phyloP scores from a whole-genome alignment of 805 yeast species.

The Saturnispora sanitii region DNA sequence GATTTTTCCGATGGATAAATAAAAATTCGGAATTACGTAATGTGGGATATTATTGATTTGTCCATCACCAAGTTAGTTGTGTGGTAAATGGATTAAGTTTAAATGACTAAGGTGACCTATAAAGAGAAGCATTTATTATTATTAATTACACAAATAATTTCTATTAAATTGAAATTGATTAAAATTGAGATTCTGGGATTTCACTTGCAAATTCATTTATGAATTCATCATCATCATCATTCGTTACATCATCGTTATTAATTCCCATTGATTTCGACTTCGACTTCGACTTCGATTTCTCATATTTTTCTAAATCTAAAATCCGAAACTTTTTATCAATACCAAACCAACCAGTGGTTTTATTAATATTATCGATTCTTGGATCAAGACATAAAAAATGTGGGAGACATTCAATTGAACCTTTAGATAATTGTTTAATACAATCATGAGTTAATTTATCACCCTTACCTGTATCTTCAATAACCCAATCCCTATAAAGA shows the following conservation, averaged over 20 bases:
- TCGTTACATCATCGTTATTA: too few relatives aligned
- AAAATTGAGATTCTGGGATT: conserved; percentile 36
- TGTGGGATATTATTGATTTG: too few relatives aligned
- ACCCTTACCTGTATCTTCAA: conserved; percentile 11
- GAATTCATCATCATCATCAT: neutral
- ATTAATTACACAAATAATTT: too few relatives aligned
- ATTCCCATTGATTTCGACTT: too few relatives aligned
- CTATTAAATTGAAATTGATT: too few relatives aligned
- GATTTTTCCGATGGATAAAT: too few relatives aligned
- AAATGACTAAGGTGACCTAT: too few relatives aligned
- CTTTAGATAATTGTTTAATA: conserved; percentile 15
- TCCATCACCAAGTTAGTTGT: too few relatives aligned
- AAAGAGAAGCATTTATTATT: too few relatives aligned
- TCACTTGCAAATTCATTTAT: neutral
- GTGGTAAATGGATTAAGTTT: too few relatives aligned
- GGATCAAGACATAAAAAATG: conserved; percentile 19
- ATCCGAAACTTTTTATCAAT: conserved; percentile 11
- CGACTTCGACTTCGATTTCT: neutral
- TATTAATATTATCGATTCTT: conserved; percentile 9
- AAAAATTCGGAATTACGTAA: too few relatives aligned
- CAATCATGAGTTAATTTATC: conserved; percentile 10
- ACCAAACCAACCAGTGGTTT: conserved; percentile 9
- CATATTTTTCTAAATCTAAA: conserved; percentile 11
- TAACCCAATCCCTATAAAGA: conserved; percentile 25
- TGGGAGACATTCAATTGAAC: conserved; percentile 17